Evolutionary conservation across 345 rosid genomes (phyloP), one percentile per base, ranked within the genome.

Genomic region (Hibiscus mutabilis): DNA sequence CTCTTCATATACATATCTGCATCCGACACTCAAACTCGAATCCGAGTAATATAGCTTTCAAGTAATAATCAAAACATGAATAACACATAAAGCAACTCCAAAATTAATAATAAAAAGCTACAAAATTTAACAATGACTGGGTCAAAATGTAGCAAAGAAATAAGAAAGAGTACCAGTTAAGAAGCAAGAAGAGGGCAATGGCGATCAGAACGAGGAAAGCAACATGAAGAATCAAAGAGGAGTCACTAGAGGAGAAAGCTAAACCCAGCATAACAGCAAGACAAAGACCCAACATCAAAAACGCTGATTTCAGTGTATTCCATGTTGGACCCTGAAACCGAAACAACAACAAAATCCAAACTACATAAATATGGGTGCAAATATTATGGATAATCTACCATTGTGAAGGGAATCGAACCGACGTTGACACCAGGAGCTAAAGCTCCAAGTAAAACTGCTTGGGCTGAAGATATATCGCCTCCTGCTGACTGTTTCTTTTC

Each of bases 371-470:
- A 57, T 16, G 46, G 27, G 9, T 31, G 47, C 66, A 59, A 47
- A 40, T 56, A 42, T 51, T 12, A 35, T 6, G 3, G 1, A 2
- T 52, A 25, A 51, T 21, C 5, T 1, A 15, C 10, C 29, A 0
- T 18, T 10, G 19, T 31, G 59, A 69, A 22, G 5, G 51, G 33
- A 67, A 27, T 2, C 4, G 9, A 27, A 80, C 90, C 56, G 52
- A 93, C 96, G 77, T 93, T 93, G 42, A 93, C 94, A n/a, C 98
- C 98, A 21, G 98, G 89, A 55, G 90, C 90, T 24, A 93, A 83
- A 42, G 96, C 98, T 78, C 98, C 97, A 1, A 87, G 85, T 24
- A 93, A 75, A 73, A 91, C 93, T 52, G 98, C 98, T 75, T 85
- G 66, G 71, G 96, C 82, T 25, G 98, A 84, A 55, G 89, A 86